A percentile compares a stretch with the other conserved stretches of the same genome.
Evolutionary conservation across 2,329 filamentous ascomycete species (phyloP).

Genomic region (Claviceps sp.): DNA sequence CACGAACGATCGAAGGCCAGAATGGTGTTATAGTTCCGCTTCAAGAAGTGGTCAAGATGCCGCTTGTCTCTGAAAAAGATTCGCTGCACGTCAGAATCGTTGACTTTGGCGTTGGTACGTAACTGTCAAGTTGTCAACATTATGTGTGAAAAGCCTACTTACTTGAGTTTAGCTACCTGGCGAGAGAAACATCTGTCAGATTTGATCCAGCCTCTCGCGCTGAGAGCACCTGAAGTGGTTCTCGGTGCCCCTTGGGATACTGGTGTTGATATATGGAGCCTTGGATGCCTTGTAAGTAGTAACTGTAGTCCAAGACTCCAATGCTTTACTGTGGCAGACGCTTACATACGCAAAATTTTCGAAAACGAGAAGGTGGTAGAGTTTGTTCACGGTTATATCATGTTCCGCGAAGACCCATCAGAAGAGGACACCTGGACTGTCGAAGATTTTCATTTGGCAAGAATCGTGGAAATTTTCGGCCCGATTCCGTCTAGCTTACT

Average conservation of each 20-base stretch:
- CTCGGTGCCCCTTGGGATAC: neutral
- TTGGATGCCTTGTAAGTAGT: no score
- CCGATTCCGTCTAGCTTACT: no score
- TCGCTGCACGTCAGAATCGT: neutral
- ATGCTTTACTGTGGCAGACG: no score
- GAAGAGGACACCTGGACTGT: no score
- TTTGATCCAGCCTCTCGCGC: constrained; percentile 11
- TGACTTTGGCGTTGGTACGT: neutral
- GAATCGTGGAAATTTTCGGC: no score
- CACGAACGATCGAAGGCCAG: neutral
- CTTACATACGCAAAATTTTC: no score
- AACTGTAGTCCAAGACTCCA: no score
- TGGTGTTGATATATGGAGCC: neutral
- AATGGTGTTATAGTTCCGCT: neutral
- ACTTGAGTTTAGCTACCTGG: neutral
- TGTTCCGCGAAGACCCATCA: no score
- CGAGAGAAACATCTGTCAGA: constrained; percentile 9
- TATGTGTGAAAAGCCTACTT: neutral
- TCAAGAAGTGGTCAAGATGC: neutral
- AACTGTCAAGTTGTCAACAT: neutral
- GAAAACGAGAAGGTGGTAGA: no score
- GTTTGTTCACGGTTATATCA: no score
- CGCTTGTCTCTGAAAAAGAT: neutral
- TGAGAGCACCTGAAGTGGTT: constrained; percentile 13
- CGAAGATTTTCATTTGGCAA: no score